These are phyloP conservation scores for Trichoderma aggressivum DNA, from an alignment of 2,329 filamentous ascomycete genomes.

Conservation along the genomic window DNA sequence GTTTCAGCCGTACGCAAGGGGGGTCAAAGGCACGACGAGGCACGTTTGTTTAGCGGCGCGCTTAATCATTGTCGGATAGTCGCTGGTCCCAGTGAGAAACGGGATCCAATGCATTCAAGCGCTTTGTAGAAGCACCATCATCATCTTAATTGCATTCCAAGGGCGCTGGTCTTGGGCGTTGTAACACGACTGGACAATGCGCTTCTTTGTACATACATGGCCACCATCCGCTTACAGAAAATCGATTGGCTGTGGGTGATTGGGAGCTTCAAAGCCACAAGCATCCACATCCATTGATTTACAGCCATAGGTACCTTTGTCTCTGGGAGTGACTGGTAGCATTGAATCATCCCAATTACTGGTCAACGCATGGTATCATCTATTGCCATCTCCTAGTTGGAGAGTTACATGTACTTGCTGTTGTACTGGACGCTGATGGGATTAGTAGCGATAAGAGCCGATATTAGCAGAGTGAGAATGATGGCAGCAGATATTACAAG, in stretches of 20 bases:
- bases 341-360: neutral
- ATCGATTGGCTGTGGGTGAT: neutral
- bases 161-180: neutral
- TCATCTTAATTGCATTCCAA: neutral
- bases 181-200: too few relatives aligned
- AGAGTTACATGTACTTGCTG: neutral
- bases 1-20: conserved; percentile 8
- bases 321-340: neutral
- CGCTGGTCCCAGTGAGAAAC: neutral
- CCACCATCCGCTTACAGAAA: neutral
- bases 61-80: neutral
- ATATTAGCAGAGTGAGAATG: neutral
- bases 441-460: neutral
- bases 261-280: neutral
- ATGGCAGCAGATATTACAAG: neutral
- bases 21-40: neutral
- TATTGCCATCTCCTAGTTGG: neutral
- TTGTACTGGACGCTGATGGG: neutral
- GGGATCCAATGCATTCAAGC: neutral
- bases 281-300: neutral
- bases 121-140: neutral
- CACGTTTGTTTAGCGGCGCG: neutral
- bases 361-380: neutral
- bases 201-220: neutral
- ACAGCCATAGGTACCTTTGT: neutral